Evolutionary conservation across 257 asterid genomes (phyloP).

Genomic region (Solanum gandarillasii): DNA sequence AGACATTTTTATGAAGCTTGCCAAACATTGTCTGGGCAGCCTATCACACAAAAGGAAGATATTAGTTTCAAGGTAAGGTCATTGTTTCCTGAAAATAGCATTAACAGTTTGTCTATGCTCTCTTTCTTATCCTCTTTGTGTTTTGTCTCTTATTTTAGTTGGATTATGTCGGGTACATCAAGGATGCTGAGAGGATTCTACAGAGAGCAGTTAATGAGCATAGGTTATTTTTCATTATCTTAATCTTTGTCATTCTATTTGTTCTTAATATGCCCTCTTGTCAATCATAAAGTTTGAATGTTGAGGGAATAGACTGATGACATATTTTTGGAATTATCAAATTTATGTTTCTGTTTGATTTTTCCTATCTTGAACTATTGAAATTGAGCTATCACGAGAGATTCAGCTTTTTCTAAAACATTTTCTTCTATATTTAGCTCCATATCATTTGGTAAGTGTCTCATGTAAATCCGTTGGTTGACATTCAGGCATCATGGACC

Average conservation of each 20-base stretch:
- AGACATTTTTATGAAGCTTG: constrained; percentile 84
- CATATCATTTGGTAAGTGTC: constrained; percentile 7
- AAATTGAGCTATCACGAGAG: not conserved
- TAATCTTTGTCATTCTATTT: not conserved
- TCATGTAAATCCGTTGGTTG: constrained; percentile 9
- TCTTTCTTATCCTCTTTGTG: not conserved
- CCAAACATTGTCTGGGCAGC: constrained; percentile 44
- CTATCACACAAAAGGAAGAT: constrained; percentile 38
- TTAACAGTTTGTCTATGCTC: constrained; percentile 4
- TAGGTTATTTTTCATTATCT: constrained; percentile 38
- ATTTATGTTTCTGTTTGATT: not conserved
- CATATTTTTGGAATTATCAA: not conserved
- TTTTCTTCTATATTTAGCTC: not conserved
- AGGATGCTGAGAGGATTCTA: constrained; percentile 75
- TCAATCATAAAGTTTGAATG: not conserved
- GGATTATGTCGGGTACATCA: constrained; percentile 63
- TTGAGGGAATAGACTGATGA: not conserved
- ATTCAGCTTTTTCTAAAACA: constrained; percentile 1
- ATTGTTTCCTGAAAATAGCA: not conserved
- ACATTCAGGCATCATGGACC: constrained; percentile 74
- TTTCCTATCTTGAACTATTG: not conserved
- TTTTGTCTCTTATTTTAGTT: constrained; percentile 27
- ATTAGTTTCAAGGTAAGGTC: constrained; percentile 56
- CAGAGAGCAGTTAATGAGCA: constrained; percentile 63
- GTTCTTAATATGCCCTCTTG: not conserved